phyloP scores from a whole-genome alignment of 345 rosid species.

The Viola odorata region DNA sequence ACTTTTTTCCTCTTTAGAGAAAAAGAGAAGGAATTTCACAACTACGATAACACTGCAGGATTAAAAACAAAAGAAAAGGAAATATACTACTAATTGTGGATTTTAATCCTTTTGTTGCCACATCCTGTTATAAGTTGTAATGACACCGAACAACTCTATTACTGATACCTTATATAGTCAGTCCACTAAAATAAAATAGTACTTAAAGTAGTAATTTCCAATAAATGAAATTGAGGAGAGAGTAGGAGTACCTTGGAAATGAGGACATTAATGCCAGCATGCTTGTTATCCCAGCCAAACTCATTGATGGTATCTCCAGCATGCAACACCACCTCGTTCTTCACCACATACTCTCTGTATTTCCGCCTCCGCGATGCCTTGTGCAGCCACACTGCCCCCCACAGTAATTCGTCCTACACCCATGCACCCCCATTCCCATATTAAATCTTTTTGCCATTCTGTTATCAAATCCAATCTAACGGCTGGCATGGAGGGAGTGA shows the following conservation, averaged over 20 bases:
- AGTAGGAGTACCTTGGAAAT: slow-evolving; percentile 24
- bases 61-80: too few species aligned
- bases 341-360: slow-evolving; percentile 31
- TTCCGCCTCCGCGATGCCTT: slow-evolving; percentile 32
- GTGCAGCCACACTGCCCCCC: slow-evolving; percentile 36
- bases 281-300: slow-evolving; percentile 36
- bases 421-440: not conserved
- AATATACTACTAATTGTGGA: too few species aligned
- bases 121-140: too few species aligned
- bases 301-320: slow-evolving; percentile 37
- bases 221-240: not conserved
- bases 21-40: not conserved
- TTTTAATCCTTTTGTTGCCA: too few species aligned
- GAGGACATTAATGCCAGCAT: slow-evolving; percentile 34
- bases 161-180: not conserved
- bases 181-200: not conserved
- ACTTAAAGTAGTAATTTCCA: not conserved
- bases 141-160: slow-evolving; percentile 16
- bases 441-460: not conserved
- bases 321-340: slow-evolving; percentile 30
- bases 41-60: not conserved
- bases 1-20: too few species aligned
- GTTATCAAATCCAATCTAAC: not conserved
- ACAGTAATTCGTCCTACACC: slow-evolving; percentile 27
- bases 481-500: not conserved